Percentiles rank a stretch among this genome's conserved stretches.
Evolutionary conservation across 768 basidiomycete species (phyloP).

Genomic region (Boletellus ananiceps): DNA sequence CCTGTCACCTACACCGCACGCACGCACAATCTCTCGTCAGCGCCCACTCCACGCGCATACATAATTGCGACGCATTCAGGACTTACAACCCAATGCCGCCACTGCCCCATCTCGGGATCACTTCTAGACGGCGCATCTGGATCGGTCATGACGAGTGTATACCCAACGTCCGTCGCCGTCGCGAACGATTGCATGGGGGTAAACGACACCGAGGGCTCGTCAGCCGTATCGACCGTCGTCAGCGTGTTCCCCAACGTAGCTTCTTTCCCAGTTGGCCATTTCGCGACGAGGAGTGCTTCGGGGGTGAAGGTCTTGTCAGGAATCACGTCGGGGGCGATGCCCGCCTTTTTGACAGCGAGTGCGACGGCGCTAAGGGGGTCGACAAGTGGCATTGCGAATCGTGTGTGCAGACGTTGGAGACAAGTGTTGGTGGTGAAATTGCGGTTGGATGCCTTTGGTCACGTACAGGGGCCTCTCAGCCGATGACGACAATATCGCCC

Average conservation of each 20-base stretch:
- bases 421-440: background rate
- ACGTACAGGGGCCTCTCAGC: constrained; percentile 1
- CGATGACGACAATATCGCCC: constrained; percentile 11
- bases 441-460: background rate
- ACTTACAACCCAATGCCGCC: constrained; percentile 55
- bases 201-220: constrained; percentile 49
- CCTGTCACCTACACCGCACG: constrained; percentile 34
- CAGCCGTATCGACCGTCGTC: constrained; percentile 35
- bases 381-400: constrained; percentile 18
- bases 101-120: constrained; percentile 47
- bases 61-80: background rate
- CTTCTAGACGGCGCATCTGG: constrained; percentile 53
- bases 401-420: background rate
- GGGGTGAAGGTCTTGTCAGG: constrained; percentile 17
- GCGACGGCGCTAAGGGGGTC: constrained; percentile 25
- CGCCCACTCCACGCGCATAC: background rate
- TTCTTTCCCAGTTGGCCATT: constrained; percentile 30
- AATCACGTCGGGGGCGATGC: constrained; percentile 31
- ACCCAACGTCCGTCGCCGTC: constrained; percentile 33
- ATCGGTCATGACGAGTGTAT: constrained; percentile 55
- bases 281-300: constrained; percentile 25
- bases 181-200: constrained; percentile 38
- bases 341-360: constrained; percentile 11
- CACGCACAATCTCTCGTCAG: background rate
- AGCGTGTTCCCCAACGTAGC: constrained; percentile 37